Evolutionary conservation across 345 rosid genomes (phyloP).

Genomic region (Brassica incana): DNA sequence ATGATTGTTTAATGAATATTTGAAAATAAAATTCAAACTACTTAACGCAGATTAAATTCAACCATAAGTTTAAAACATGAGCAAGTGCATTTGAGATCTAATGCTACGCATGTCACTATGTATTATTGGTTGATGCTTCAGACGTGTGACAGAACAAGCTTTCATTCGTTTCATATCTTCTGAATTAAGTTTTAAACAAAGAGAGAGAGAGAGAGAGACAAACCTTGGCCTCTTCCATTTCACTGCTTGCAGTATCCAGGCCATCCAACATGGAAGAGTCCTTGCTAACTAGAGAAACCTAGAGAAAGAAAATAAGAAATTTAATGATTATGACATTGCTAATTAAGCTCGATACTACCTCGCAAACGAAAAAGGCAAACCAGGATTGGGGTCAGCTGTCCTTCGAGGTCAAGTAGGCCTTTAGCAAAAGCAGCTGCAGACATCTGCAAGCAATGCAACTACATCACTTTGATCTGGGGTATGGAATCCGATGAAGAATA

Average conservation of each 20-base stretch:
- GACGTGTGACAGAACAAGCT: constrained; percentile 7
- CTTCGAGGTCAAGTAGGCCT: constrained; percentile 99
- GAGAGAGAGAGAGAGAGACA: constrained; percentile 24
- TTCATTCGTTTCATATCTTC: constrained; percentile 9
- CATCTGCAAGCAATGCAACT: constrained; percentile 61
- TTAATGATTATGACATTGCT: constrained; percentile 9
- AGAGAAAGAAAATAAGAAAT: constrained; percentile 27
- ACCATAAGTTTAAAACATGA: neutral
- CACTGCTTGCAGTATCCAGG: constrained; percentile 86
- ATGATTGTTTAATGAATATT: neutral
- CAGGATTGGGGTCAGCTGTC: constrained; percentile 97
- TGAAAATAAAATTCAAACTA: neutral
- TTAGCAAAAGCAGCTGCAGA: constrained; percentile 99
- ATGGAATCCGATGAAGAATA: constrained; percentile 7
- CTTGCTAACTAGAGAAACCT: constrained; percentile 99
- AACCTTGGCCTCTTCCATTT: constrained; percentile 98
- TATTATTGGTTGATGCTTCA: constrained; percentile 16
- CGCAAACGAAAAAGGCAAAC: constrained; percentile 46
- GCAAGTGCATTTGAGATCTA: constrained; percentile 2
- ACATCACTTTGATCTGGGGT: constrained; percentile 5
- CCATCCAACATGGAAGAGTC: constrained; percentile 99
- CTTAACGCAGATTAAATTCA: neutral
- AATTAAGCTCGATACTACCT: constrained; percentile 7
- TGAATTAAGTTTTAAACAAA: constrained; percentile 22
- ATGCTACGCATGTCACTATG: neutral